phyloP scores from a whole-genome alignment of 2,329 filamentous ascomycete species.

The Aureobasidium sp. region DNA sequence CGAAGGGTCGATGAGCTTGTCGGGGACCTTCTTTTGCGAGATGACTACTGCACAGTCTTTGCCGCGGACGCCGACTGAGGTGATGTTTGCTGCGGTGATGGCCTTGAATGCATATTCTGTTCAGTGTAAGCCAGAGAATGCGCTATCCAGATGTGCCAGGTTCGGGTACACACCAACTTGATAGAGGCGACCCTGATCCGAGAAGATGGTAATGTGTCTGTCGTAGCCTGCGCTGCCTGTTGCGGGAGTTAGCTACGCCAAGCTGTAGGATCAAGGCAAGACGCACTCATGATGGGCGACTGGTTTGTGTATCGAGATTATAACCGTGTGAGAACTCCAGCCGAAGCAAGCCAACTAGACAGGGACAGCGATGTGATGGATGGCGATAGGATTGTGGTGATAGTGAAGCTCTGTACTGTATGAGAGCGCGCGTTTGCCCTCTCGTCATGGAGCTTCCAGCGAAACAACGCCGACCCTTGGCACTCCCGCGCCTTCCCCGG shows the following conservation, averaged over 20 bases:
- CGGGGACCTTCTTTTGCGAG: conserved; percentile 99
- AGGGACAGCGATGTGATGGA: background rate
- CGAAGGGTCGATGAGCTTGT: conserved; percentile 96
- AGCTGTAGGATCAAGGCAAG: background rate
- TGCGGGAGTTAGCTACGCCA: conserved; percentile 1
- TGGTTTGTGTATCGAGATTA: background rate
- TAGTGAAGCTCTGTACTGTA: background rate
- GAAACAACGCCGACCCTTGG: conserved; percentile 5
- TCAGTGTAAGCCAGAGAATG: conserved; percentile 12
- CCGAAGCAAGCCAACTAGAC: background rate
- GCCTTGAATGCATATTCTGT: conserved; percentile 99
- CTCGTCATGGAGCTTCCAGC: conserved; percentile 11
- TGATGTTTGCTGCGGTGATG: conserved; percentile 98
- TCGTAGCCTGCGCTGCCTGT: conserved; percentile 85
- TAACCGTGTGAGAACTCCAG: background rate
- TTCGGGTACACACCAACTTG: conserved; percentile 79
- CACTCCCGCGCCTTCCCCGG: conserved; percentile 7
- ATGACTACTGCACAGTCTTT: conserved; percentile 96
- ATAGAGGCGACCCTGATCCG: conserved; percentile 94
- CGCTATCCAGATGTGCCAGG: background rate
- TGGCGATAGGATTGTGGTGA: conserved; percentile 5
- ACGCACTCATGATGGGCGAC: conserved; percentile 13
- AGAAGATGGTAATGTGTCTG: conserved; percentile 99
- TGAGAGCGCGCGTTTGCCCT: conserved; percentile 11
- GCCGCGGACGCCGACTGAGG: conserved; percentile 88